phyloP scores from a whole-genome alignment of 345 rosid species.

The Populus deltoides region DNA sequence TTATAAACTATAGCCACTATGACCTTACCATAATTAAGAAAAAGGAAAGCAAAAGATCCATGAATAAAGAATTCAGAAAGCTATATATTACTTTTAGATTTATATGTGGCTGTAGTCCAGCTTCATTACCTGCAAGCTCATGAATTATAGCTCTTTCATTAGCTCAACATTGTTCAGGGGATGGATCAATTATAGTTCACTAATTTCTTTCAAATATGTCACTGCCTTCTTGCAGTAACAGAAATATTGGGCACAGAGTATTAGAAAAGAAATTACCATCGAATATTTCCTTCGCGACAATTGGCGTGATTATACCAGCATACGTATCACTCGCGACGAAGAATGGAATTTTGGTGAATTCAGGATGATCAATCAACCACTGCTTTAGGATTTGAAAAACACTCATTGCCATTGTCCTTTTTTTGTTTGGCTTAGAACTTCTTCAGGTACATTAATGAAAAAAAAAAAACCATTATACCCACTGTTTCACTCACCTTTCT shows the following conservation, averaged over 20 bases:
- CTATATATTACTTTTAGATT: constrained; percentile 5
- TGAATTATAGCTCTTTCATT: neutral
- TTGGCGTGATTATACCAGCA: constrained; percentile 16
- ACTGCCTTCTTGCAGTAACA: too few relatives aligned
- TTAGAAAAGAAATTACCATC: constrained; percentile 8
- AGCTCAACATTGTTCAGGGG: too few relatives aligned
- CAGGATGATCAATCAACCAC: constrained; percentile 22
- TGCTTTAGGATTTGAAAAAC: constrained; percentile 3
- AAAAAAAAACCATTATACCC: neutral
- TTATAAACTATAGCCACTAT: neutral
- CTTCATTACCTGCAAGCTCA: constrained; percentile 15
- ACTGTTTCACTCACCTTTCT: constrained; percentile 10
- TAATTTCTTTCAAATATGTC: neutral
- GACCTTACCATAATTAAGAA: neutral
- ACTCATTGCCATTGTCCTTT: neutral
- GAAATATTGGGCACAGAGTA: neutral
- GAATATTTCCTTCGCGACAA: constrained; percentile 5
- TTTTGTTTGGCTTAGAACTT: too few relatives aligned
- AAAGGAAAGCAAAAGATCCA: neutral
- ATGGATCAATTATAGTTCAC: neutral
- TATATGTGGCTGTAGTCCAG: constrained; percentile 8
- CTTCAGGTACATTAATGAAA: neutral
- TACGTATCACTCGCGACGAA: constrained; percentile 20
- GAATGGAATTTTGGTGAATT: constrained; percentile 12
- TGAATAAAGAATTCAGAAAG: neutral